A percentile compares a stretch with the other conserved stretches of the same genome.
Evolutionary conservation across 495 filamentous ascomycete genomes (phyloP).

Genomic region (Pyrenopolyporus hunteri): DNA sequence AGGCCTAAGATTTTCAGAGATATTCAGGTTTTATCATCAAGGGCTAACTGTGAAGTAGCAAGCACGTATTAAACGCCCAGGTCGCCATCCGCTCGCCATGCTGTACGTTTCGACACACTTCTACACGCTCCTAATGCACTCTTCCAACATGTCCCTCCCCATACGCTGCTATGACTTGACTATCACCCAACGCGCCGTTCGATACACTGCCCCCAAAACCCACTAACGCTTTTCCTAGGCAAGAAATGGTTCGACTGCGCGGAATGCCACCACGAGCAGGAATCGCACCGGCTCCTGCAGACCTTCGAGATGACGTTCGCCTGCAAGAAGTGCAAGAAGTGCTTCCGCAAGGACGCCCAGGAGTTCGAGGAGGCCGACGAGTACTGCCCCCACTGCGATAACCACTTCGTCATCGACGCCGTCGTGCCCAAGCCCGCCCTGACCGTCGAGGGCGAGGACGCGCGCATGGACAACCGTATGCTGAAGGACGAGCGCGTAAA

Average conservation of each 20-base stretch:
- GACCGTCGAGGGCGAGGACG: slow-evolving; percentile 89
- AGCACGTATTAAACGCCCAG: slow-evolving; percentile 98
- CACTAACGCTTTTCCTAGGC: slow-evolving; percentile 55
- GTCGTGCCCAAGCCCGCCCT: slow-evolving; percentile 78
- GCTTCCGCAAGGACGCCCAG: slow-evolving; percentile 88
- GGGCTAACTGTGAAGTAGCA: slow-evolving; percentile 53
- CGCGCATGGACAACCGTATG: slow-evolving; percentile 83
- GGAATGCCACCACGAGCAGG: slow-evolving; percentile 86
- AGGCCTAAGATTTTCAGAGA: slow-evolving; percentile 3
- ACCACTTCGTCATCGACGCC: slow-evolving; percentile 94
- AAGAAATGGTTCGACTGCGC: slow-evolving; percentile 99
- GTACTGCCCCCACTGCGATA: slow-evolving; percentile 99
- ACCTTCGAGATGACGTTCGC: slow-evolving; percentile 88
- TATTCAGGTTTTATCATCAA: background rate
- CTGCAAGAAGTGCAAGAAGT: slow-evolving; percentile 98
- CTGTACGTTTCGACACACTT: slow-evolving; percentile 63
- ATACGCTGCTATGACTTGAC: no score
- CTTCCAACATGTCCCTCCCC: background rate
- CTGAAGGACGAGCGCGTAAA: slow-evolving; percentile 88
- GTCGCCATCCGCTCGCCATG: slow-evolving; percentile 94
- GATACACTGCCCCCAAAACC: background rate
- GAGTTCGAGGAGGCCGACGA: slow-evolving; percentile 98
- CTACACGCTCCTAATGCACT: background rate
- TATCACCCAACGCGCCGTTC: no score
- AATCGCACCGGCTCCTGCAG: slow-evolving; percentile 76